Conservation (phyloP, 805 yeast genomes). For the Saccharomycopsis sp. region DNA sequence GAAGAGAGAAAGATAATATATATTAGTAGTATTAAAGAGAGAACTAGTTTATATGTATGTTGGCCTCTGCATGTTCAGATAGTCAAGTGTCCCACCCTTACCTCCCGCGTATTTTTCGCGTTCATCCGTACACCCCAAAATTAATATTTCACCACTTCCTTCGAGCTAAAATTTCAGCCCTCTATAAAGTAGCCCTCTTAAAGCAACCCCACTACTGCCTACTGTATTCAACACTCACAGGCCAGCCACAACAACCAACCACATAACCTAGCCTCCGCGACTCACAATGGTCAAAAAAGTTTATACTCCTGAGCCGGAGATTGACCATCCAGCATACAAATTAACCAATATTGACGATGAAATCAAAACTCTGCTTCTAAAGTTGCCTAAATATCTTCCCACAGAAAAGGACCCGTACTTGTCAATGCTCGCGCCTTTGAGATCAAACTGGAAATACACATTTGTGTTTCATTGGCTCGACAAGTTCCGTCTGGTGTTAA, state of each 20-base stretch:
- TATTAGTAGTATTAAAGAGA: too few species aligned
- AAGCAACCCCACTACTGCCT: too few species aligned
- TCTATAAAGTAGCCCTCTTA: too few species aligned
- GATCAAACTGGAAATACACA: constrained; percentile 34
- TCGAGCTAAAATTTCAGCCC: neutral
- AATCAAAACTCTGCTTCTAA: constrained; percentile 30
- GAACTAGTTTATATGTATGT: too few species aligned
- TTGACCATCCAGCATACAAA: constrained; percentile 27
- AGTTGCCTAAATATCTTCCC: constrained; percentile 34
- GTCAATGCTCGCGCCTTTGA: constrained; percentile 27
- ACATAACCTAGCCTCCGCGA: neutral
- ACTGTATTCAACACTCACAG: too few species aligned
- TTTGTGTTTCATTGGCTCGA: constrained; percentile 50
- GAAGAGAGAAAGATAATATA: too few species aligned
- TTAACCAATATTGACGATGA: constrained; percentile 29
- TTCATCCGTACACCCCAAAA: neutral
- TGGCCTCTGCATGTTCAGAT: too few species aligned
- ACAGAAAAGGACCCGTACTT: constrained; percentile 35
- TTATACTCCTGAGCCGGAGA: neutral
- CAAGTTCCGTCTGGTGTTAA: constrained; percentile 45
- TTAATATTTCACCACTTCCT: neutral
- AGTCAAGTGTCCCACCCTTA: neutral
- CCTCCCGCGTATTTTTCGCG: too few species aligned
- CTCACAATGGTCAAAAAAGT: neutral
- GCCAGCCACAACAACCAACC: too few species aligned